A percentile compares a stretch with the other conserved stretches of the same genome.
Evolutionary conservation across 2,329 filamentous ascomycete species (phyloP).

Genomic region (Cladophialophora exuberans): DNA sequence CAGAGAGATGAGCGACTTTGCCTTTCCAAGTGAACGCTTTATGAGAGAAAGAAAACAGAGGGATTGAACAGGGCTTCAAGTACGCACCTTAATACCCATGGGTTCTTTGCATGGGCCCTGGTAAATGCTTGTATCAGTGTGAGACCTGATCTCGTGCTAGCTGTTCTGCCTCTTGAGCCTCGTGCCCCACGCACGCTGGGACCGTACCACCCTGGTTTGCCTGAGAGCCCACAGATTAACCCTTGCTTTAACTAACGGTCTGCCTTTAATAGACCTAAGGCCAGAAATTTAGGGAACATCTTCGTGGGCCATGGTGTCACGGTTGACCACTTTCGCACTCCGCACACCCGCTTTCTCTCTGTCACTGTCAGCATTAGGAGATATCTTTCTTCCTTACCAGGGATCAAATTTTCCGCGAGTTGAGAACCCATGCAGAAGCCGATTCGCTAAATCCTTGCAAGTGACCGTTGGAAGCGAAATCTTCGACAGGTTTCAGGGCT

Average conservation of each 20-base stretch:
- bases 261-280: not conserved
- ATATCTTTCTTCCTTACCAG: too few species aligned
- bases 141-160: slow-evolving; percentile 8
- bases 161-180: not conserved
- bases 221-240: not conserved
- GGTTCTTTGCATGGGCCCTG: not conserved
- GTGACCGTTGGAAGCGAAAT: too few species aligned
- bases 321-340: not conserved
- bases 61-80: not conserved
- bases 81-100: not conserved
- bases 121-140: slow-evolving; percentile 1
- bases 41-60: not conserved
- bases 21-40: too few species aligned
- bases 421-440: not conserved
- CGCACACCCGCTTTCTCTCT: too few species aligned
- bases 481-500: too few species aligned
- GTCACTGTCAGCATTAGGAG: too few species aligned
- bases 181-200: not conserved
- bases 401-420: too few species aligned
- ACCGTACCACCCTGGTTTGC: not conserved
- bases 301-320: not conserved
- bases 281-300: not conserved
- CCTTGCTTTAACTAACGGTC: not conserved
- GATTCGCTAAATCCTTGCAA: not conserved
- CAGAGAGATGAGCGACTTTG: too few species aligned